Evolutionary conservation across 2,329 filamentous ascomycete species (phyloP).

Genomic region (Venturiaceae sp.): DNA sequence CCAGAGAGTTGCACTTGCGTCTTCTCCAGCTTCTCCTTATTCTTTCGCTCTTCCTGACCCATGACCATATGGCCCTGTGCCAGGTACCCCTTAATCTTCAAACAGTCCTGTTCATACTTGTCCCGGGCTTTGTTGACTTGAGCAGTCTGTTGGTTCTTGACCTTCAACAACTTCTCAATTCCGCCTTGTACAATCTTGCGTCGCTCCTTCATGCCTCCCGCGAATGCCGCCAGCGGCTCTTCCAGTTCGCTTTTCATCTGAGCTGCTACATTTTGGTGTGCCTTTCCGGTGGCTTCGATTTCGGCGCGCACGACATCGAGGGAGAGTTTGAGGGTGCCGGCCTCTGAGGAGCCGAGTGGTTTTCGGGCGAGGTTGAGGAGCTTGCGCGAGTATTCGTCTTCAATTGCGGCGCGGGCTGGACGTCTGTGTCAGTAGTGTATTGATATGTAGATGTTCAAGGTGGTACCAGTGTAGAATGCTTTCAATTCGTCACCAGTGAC

Average conservation of each 20-base stretch:
- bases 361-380: conserved; percentile 79
- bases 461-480: conserved; percentile 72
- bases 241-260: conserved; percentile 97
- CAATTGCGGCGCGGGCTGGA: conserved; percentile 77
- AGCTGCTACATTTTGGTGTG: conserved; percentile 77
- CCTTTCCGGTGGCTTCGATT: conserved; percentile 86
- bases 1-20: conserved; percentile 90
- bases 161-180: conserved; percentile 88
- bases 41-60: conserved; percentile 97
- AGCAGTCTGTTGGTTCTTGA: conserved; percentile 84
- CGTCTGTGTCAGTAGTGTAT: neutral
- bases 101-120: conserved; percentile 91
- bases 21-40: conserved; percentile 98
- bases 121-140: conserved; percentile 92
- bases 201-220: conserved; percentile 90
- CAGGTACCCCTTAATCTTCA: conserved; percentile 97
- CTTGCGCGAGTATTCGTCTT: conserved; percentile 93
- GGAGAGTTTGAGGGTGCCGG: conserved; percentile 71
- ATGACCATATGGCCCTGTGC: conserved; percentile 99
- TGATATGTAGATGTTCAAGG: neutral
- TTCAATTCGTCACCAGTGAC: conserved; percentile 89
- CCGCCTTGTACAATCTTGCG: conserved; percentile 92
- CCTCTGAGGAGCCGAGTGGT: conserved; percentile 77
- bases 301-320: conserved; percentile 83
- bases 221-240: conserved; percentile 83